Percentiles rank a stretch among this genome's conserved stretches.
These are phyloP conservation scores for Filosporella fistucella DNA, from an alignment of 495 filamentous ascomycete species.

Conservation along the genomic window DNA sequence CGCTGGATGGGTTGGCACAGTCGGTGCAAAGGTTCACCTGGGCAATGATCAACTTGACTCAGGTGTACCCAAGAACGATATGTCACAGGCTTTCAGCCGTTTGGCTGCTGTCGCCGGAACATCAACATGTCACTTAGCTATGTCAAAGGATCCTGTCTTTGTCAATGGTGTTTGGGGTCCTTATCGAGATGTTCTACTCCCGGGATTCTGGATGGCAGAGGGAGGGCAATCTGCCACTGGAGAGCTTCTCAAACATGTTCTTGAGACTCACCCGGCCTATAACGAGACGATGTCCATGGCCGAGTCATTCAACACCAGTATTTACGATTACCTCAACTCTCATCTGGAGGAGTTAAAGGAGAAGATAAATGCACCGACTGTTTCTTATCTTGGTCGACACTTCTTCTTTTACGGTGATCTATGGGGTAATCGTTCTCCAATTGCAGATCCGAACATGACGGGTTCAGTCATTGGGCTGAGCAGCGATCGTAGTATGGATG, in stretches of 20 bases:
- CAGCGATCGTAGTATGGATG: slow-evolving; percentile 78
- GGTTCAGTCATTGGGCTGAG: slow-evolving; percentile 82
- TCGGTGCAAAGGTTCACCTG: slow-evolving; percentile 88
- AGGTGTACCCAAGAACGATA: slow-evolving; percentile 64
- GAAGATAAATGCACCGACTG: slow-evolving; percentile 61
- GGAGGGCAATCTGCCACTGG: slow-evolving; percentile 95
- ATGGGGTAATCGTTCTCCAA: slow-evolving; percentile 94
- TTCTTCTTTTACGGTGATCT: slow-evolving; percentile 98
- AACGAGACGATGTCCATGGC: slow-evolving; percentile 70
- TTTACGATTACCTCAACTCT: slow-evolving; percentile 91
- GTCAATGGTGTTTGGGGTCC: slow-evolving; percentile 95
- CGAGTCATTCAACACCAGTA: slow-evolving; percentile 71
- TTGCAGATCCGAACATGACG: slow-evolving; percentile 88
- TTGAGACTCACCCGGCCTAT: slow-evolving; percentile 90
- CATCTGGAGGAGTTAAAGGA: slow-evolving; percentile 74
- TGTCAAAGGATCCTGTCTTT: slow-evolving; percentile 88
- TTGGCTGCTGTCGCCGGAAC: slow-evolving; percentile 95
- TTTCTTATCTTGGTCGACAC: slow-evolving; percentile 84
- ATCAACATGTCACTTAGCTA: slow-evolving; percentile 93
- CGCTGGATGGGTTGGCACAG: slow-evolving; percentile 96
- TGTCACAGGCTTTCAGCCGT: slow-evolving; percentile 86
- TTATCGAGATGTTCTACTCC: slow-evolving; percentile 88
- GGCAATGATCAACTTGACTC: slow-evolving; percentile 53
- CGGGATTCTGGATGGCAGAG: slow-evolving; percentile 92
- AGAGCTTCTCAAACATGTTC: slow-evolving; percentile 86